phyloP scores from a whole-genome alignment of 345 rosid genomes.

The Streptanthus diversifolius region DNA sequence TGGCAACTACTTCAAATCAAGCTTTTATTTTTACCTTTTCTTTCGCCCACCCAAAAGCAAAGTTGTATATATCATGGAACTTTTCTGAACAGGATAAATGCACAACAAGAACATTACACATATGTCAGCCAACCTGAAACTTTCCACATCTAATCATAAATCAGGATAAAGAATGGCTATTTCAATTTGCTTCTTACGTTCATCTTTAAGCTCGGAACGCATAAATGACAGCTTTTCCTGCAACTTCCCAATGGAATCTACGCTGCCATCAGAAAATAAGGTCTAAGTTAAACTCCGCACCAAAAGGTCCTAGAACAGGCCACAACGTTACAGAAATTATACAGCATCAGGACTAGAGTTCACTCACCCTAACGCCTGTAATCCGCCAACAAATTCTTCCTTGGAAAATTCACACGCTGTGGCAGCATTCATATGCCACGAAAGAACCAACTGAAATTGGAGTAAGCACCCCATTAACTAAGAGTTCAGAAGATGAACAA shows the following conservation, averaged over 20 bases:
- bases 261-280: constrained; percentile 53
- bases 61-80: constrained; percentile 88
- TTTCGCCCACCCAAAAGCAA: constrained; percentile 97
- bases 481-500: not conserved
- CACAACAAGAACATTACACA: constrained; percentile 17
- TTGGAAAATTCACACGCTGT: constrained; percentile 95
- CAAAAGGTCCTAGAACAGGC: not conserved
- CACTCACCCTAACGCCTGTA: constrained; percentile 79
- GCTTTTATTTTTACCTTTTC: constrained; percentile 62
- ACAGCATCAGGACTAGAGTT: not conserved
- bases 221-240: constrained; percentile 70
- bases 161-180: constrained; percentile 11
- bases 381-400: constrained; percentile 81
- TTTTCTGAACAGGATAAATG: constrained; percentile 60
- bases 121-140: constrained; percentile 12
- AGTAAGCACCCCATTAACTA: not conserved
- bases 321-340: not conserved
- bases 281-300: constrained; percentile 27
- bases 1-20: not conserved
- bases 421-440: constrained; percentile 99
- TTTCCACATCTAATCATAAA: not conserved
- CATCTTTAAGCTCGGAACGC: constrained; percentile 95
- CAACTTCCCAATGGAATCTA: constrained; percentile 84
- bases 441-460: constrained; percentile 74
- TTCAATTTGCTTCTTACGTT: constrained; percentile 50